Percentiles rank a stretch among this genome's conserved stretches.
Evolutionary conservation across 108 stramenopile genomes (phyloP).

Genomic region (Cyclotella sp.): DNA sequence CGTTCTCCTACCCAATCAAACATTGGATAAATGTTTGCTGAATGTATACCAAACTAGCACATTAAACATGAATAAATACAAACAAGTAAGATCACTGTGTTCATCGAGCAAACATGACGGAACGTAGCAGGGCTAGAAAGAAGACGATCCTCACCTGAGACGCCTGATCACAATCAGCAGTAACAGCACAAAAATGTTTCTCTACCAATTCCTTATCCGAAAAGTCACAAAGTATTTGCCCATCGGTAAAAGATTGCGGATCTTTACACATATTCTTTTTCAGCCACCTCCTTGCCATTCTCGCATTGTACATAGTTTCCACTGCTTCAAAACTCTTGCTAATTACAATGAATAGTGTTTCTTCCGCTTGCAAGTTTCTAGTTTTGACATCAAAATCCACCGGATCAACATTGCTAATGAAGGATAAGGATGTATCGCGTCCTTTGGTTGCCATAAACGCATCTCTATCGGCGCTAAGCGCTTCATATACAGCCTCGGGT

Average conservation of each 20-base stretch:
- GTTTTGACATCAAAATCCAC: conserved; percentile 89
- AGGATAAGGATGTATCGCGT: conserved; percentile 68
- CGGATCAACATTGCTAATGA: conserved; percentile 98
- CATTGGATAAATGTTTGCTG: conserved; percentile 90
- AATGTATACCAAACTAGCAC: conserved; percentile 77
- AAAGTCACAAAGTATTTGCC: neutral
- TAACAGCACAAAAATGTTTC: conserved; percentile 90
- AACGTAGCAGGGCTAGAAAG: neutral
- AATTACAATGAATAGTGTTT: conserved; percentile 74
- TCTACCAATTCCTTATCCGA: conserved; percentile 63
- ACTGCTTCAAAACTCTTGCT: conserved; percentile 89
- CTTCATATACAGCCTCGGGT: conserved; percentile 94
- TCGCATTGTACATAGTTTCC: conserved; percentile 89
- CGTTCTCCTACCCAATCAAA: conserved; percentile 99
- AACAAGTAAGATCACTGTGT: neutral
- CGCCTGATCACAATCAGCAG: conserved; percentile 28
- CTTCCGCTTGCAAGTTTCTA: conserved; percentile 73
- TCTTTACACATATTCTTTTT: conserved; percentile 44
- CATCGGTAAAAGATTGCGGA: neutral
- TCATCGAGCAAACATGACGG: neutral
- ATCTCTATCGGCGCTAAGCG: conserved; percentile 70
- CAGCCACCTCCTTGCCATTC: conserved; percentile 79
- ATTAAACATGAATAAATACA: neutral
- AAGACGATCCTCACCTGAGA: conserved; percentile 4
- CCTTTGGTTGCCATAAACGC: conserved; percentile 68